Evolutionary conservation across 1,284 basidiomycete species (phyloP).

Genomic region (Marasmius sp.): DNA sequence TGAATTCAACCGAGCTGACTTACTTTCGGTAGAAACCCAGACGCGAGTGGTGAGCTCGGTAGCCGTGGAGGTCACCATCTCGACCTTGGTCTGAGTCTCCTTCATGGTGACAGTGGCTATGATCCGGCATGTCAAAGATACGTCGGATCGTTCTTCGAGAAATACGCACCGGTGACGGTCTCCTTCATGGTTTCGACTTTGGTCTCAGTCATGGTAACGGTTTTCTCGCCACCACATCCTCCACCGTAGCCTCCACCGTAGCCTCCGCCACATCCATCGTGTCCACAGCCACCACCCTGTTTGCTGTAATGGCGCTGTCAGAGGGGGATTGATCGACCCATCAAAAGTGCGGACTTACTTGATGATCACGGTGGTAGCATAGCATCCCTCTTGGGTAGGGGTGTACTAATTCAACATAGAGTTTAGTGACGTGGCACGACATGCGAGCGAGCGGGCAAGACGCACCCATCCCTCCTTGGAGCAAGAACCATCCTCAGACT

Average conservation of each 20-base stretch:
- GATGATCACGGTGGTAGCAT: slow-evolving; percentile 61
- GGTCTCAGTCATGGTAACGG: slow-evolving; percentile 19
- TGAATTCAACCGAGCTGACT: background rate
- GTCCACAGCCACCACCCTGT: slow-evolving; percentile 15
- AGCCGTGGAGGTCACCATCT: slow-evolving; percentile 53
- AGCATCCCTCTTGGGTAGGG: slow-evolving; percentile 49
- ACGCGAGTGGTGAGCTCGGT: slow-evolving; percentile 60
- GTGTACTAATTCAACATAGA: slow-evolving; percentile 32
- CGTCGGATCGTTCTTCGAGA: slow-evolving; percentile 4
- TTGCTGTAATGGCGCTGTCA: slow-evolving; percentile 22
- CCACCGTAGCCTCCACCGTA: slow-evolving; percentile 18
- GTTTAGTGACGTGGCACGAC: background rate
- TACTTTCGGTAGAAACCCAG: slow-evolving; percentile 59
- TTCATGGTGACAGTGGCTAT: slow-evolving; percentile 29
- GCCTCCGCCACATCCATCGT: slow-evolving; percentile 14
- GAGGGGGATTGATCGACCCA: slow-evolving; percentile 9
- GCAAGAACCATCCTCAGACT: slow-evolving; percentile 56
- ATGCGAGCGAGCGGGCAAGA: slow-evolving; percentile 8
- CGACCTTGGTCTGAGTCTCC: slow-evolving; percentile 34
- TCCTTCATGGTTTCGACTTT: slow-evolving; percentile 14
- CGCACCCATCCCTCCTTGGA: slow-evolving; percentile 56
- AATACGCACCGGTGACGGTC: slow-evolving; percentile 10
- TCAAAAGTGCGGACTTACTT: slow-evolving; percentile 31
- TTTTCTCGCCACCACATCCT: slow-evolving; percentile 22
- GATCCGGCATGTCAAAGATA: slow-evolving; percentile 32